phyloP scores from a whole-genome alignment of 73 alveolate species.

The Tetrahymena elliotti region DNA sequence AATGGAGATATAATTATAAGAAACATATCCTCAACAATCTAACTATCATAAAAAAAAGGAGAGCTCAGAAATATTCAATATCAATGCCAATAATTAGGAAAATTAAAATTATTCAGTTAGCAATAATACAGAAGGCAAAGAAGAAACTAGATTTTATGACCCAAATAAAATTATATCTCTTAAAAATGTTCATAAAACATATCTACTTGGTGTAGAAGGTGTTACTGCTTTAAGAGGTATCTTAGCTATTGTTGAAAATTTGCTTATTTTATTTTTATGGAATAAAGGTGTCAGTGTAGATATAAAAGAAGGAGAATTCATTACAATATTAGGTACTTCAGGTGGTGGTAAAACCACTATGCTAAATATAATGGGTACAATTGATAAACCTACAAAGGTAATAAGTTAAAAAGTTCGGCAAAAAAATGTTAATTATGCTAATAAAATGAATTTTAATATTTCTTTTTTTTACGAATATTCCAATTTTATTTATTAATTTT shows the following conservation, averaged over 20 bases:
- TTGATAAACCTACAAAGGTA: constrained; percentile 90
- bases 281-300: constrained; percentile 68
- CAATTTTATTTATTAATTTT: background rate
- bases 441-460: no score
- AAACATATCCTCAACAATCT: background rate
- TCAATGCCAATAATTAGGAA: background rate
- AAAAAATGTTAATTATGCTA: background rate
- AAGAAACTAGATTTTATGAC: background rate
- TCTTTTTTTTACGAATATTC: background rate
- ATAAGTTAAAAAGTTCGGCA: no score
- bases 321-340: constrained; percentile 93
- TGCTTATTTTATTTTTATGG: background rate
- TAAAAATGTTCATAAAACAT: constrained; percentile 88
- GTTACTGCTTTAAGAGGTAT: constrained; percentile 92
- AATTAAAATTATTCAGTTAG: background rate
- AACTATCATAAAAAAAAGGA: background rate
- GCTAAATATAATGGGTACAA: constrained; percentile 92
- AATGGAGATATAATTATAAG: background rate
- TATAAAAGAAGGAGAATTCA: constrained; percentile 87
- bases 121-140: background rate
- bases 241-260: background rate
- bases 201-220: constrained; percentile 94
- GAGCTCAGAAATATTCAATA: background rate
- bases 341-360: constrained; percentile 97
- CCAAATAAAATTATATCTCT: background rate